Conservation (phyloP, 768 basidiomycete genomes). For the Xanthoconium purpureum region DNA sequence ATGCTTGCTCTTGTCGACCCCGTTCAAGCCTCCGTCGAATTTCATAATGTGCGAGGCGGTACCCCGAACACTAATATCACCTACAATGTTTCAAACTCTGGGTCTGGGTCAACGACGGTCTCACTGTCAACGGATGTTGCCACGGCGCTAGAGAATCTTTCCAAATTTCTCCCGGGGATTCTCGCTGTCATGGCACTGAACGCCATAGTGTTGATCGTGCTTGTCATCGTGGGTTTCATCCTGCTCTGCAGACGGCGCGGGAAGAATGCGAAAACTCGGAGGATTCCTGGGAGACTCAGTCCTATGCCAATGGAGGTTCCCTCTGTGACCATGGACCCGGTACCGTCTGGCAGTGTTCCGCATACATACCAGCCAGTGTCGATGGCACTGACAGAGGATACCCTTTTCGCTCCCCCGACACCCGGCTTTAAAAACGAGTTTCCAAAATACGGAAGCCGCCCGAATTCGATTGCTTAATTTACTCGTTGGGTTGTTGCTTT, state of each 20-base stretch:
- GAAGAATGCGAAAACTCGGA: constrained; percentile 35
- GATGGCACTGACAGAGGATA: constrained; percentile 44
- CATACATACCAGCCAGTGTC: constrained; percentile 76
- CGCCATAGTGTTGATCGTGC: constrained; percentile 60
- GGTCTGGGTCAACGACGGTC: constrained; percentile 45
- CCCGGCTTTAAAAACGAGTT: constrained; percentile 50
- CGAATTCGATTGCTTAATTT: constrained; percentile 40
- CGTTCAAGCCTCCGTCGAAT: constrained; percentile 65
- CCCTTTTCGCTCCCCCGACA: constrained; percentile 51
- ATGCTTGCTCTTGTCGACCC: constrained; percentile 69
- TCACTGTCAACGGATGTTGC: constrained; percentile 57
- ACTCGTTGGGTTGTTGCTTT: neutral
- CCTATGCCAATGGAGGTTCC: constrained; percentile 55
- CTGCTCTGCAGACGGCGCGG: constrained; percentile 51
- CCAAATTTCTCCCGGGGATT: constrained; percentile 67
- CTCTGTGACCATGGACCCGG: constrained; percentile 30
- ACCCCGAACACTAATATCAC: constrained; percentile 64
- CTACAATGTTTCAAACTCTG: constrained; percentile 48
- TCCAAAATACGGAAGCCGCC: constrained; percentile 35
- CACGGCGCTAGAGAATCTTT: constrained; percentile 58
- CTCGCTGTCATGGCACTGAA: constrained; percentile 77
- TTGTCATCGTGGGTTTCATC: constrained; percentile 52
- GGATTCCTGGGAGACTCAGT: constrained; percentile 44
- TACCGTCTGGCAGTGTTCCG: constrained; percentile 36
- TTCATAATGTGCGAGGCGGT: constrained; percentile 66